Conservation (phyloP, 306 rosid genomes). For the Dalbergia oliveri region DNA sequence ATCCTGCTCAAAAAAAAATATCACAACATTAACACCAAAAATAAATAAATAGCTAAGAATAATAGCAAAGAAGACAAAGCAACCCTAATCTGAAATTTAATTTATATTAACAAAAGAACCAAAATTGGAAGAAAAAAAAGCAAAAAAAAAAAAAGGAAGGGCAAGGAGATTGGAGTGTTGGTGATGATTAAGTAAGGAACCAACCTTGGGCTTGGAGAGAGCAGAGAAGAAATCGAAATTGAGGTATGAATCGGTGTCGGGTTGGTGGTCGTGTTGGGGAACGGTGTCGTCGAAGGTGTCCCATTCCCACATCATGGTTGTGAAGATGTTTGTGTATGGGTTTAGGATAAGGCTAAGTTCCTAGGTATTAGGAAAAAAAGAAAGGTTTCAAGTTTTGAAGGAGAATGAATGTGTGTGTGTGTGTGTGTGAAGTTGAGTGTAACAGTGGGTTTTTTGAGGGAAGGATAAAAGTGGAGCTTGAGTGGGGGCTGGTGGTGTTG, state of each 20-base stretch:
- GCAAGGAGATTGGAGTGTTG: background rate
- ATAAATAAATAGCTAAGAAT: background rate
- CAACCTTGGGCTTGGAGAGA: conserved; percentile 75
- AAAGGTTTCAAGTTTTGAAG: background rate
- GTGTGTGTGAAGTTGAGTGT: background rate
- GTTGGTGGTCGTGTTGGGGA: conserved; percentile 42
- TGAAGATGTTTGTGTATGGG: background rate
- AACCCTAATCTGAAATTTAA: background rate
- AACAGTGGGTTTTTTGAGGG: background rate
- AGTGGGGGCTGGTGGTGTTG: background rate
- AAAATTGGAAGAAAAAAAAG: background rate
- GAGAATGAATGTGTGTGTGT: background rate
- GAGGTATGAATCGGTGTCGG: conserved; percentile 61
- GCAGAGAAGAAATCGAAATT: conserved; percentile 74
- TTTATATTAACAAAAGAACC: background rate
- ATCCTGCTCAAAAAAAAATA: conserved; percentile 55
- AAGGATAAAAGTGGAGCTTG: background rate
- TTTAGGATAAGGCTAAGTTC: background rate
- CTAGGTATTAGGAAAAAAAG: background rate
- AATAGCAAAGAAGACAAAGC: background rate
- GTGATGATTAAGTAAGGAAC: background rate
- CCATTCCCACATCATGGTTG: conserved; percentile 64
- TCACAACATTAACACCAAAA: background rate
- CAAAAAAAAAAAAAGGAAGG: too few species aligned
- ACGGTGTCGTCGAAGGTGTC: conserved; percentile 53